These are phyloP conservation scores for Beta corolliflora DNA, from an alignment of 179 eudicot species.

Conservation along the genomic window DNA sequence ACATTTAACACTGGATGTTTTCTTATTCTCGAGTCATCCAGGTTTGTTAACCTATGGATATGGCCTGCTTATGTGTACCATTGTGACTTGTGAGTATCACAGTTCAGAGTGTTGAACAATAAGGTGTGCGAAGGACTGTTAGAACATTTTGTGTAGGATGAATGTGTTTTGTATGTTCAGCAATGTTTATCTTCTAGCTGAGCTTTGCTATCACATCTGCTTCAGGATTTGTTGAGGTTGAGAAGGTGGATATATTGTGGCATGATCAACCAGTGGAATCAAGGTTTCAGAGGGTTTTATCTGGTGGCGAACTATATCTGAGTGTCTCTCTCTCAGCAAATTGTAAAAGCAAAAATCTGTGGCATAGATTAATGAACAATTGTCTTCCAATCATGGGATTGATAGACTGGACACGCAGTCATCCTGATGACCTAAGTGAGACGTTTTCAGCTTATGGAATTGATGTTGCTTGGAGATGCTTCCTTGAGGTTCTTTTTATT, in stretches of 20 bases:
- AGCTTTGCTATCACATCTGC: slow-evolving; percentile 18
- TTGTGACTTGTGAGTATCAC: neutral
- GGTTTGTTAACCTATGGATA: neutral
- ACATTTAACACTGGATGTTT: neutral
- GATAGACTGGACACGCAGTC: slow-evolving; percentile 86
- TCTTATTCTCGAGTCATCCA: neutral
- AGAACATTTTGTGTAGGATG: slow-evolving; percentile 9
- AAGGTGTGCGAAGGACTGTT: slow-evolving; percentile 2
- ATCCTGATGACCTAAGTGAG: slow-evolving; percentile 84
- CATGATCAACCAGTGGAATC: slow-evolving; percentile 50
- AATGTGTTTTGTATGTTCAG: slow-evolving; percentile 12
- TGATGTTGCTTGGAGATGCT: slow-evolving; percentile 67
- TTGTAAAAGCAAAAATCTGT: slow-evolving; percentile 46
- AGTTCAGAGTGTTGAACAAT: neutral
- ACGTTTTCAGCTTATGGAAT: slow-evolving; percentile 57
- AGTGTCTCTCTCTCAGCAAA: slow-evolving; percentile 58
- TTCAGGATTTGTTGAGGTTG: slow-evolving; percentile 72
- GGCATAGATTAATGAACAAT: slow-evolving; percentile 60
- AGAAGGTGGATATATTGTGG: slow-evolving; percentile 87
- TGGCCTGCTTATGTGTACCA: neutral
- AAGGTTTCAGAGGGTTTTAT: slow-evolving; percentile 29
- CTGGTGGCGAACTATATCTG: slow-evolving; percentile 65
- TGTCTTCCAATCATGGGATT: slow-evolving; percentile 74
- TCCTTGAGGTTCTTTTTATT: slow-evolving; percentile 54
- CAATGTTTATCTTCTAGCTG: slow-evolving; percentile 7